Evolutionary conservation across 139 green algal species (phyloP), one percentile per base, ranked within the genome.

Genomic region (Microglena sp.): DNA sequence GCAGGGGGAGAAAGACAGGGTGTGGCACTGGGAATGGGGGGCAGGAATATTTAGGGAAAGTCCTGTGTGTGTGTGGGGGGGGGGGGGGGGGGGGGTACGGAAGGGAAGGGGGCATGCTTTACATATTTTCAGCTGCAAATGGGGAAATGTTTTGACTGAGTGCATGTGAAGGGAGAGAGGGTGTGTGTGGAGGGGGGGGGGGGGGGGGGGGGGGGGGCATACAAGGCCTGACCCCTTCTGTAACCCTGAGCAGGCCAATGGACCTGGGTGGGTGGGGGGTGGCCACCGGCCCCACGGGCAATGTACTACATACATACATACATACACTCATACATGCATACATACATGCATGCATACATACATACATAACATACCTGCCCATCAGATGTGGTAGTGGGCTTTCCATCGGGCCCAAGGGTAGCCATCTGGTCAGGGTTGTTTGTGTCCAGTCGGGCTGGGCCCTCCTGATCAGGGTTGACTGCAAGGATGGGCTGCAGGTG

Each of bases 401-500:
- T n/a, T n/a, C n/a, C n/a, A n/a, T n/a, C n/a, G n/a, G n/a, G n/a
- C n/a, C n/a, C n/a, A n/a, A n/a, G n/a, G n/a, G n/a, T n/a, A n/a
- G n/a, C n/a, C n/a, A n/a, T n/a, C n/a, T n/a, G n/a, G n/a, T n/a
- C n/a, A n/a, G n/a, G n/a, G n/a, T n/a, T n/a, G n/a, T n/a, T n/a
- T n/a, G n/a, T n/a, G n/a, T n/a, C n/a, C n/a, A n/a, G n/a, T n/a
- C n/a, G n/a, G n/a, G n/a, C n/a, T n/a, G n/a, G 27, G 34, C 30
- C 45, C 21, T 32, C 45, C 21, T 44, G 54, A 33, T 56, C 24
- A 18, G 55, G 46, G 5, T 60, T 58, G 21, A 82, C 61, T 36
- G 77, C 76, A 30, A 84, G 70, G 35, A 77, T 65, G 6, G 77
- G 77, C 50, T 71, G 18, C 7, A 84, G 71, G 3, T 58, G 40